These are phyloP conservation scores for Peniophora sp. DNA, from an alignment of 1,284 basidiomycete genomes.

Conservation along the genomic window DNA sequence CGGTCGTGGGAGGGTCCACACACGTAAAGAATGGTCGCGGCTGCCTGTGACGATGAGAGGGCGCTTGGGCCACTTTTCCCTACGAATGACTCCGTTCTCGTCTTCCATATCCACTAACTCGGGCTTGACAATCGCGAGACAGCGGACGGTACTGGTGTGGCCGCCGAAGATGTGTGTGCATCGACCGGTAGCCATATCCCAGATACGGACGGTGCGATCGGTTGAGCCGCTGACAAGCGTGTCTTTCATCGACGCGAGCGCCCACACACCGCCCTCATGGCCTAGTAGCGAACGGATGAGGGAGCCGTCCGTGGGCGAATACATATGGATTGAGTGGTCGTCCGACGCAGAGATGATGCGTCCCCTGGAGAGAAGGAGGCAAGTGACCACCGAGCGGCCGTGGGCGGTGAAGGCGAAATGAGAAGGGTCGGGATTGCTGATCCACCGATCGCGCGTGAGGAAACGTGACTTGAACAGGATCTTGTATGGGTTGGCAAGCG, in stretches of 20 bases:
- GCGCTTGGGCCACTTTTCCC: constrained; percentile 78
- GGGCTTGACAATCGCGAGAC: constrained; percentile 84
- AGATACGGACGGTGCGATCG: constrained; percentile 89
- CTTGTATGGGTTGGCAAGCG: constrained; percentile 77
- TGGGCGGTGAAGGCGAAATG: constrained; percentile 82
- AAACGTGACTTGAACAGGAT: constrained; percentile 80
- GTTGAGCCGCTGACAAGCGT: constrained; percentile 90
- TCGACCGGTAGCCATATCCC: constrained; percentile 75
- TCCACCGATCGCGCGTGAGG: constrained; percentile 72
- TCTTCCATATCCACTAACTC: constrained; percentile 70
- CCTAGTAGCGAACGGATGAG: constrained; percentile 72
- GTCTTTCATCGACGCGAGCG: constrained; percentile 77
- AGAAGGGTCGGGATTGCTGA: constrained; percentile 62
- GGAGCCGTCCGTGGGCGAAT: constrained; percentile 75
- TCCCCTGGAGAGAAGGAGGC: constrained; percentile 85
- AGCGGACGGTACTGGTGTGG: constrained; percentile 89
- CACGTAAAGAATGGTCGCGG: constrained; percentile 81
- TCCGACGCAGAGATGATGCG: constrained; percentile 94
- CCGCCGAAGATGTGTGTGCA: constrained; percentile 91
- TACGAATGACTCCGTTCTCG: constrained; percentile 45
- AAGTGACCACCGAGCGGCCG: constrained; percentile 87
- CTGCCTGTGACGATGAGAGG: constrained; percentile 91
- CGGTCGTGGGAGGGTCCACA: constrained; percentile 82
- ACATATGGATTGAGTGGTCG: constrained; percentile 90
- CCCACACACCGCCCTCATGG: constrained; percentile 96